Conservation (phyloP, 2,329 filamentous ascomycete genomes). For the Exserohilum turcica region DNA sequence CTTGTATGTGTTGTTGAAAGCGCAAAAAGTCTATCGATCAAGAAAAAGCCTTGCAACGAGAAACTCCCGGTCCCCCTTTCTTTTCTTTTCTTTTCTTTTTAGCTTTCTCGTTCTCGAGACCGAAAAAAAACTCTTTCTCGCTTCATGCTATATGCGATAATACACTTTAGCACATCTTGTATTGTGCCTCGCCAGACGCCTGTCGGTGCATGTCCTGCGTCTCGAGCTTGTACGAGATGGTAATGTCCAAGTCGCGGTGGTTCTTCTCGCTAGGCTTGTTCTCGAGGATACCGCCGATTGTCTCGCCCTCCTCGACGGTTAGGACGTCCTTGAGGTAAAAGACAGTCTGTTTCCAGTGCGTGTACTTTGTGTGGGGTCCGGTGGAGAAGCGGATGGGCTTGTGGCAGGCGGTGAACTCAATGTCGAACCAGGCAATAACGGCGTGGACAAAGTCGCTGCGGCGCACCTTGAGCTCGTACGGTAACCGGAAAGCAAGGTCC, state of each 20-base stretch:
- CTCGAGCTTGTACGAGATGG: constrained; percentile 79
- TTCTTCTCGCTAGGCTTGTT: constrained; percentile 95
- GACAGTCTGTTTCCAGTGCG: constrained; percentile 99
- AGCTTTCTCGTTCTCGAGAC: background rate
- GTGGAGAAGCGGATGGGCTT: constrained; percentile 97
- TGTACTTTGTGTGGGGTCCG: constrained; percentile 97
- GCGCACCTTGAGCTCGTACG: constrained; percentile 76
- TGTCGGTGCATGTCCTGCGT: constrained; percentile 73
- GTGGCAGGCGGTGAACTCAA: constrained; percentile 97
- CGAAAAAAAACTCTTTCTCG: background rate
- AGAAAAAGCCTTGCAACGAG: background rate
- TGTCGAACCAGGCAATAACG: constrained; percentile 98
- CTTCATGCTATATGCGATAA: background rate
- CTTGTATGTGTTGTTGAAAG: constrained; percentile 12
- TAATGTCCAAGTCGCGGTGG: constrained; percentile 91
- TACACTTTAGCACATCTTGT: constrained; percentile 65
- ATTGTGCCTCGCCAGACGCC: constrained; percentile 72
- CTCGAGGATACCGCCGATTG: constrained; percentile 71
- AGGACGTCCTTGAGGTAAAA: constrained; percentile 95
- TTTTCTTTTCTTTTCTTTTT: too few relatives aligned
- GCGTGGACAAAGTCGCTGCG: constrained; percentile 96
- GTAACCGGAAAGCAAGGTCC: constrained; percentile 82
- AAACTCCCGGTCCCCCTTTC: background rate
- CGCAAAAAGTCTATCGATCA: constrained; percentile 22
- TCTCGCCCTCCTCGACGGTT: constrained; percentile 87